These are phyloP conservation scores for Zygoascus sp. DNA, from an alignment of 1,139 yeast genomes.

Conservation along the genomic window DNA sequence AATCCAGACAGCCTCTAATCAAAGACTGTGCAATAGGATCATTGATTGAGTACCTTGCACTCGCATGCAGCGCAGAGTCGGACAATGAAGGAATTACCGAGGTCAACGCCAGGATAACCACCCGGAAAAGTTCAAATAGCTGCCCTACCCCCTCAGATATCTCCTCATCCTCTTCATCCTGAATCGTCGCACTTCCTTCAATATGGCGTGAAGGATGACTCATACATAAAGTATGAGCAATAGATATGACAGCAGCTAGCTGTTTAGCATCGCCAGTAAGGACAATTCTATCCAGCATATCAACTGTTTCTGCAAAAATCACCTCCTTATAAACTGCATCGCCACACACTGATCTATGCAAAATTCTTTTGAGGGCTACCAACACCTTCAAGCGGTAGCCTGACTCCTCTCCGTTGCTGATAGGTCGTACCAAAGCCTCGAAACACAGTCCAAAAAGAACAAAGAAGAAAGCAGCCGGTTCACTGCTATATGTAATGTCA, in stretches of 20 bases:
- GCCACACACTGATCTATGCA: constrained; percentile 56
- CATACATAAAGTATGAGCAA: constrained; percentile 47
- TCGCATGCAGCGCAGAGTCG: constrained; percentile 34
- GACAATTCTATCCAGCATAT: constrained; percentile 68
- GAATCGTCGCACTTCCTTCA: constrained; percentile 26
- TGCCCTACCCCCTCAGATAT: constrained; percentile 65
- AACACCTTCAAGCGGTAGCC: constrained; percentile 42
- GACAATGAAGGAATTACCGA: constrained; percentile 57
- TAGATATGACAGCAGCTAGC: constrained; percentile 51
- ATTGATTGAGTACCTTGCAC: constrained; percentile 29
- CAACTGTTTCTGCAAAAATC: constrained; percentile 71
- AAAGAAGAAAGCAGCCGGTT: constrained; percentile 70
- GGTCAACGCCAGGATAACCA: constrained; percentile 63
- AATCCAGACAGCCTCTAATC: constrained; percentile 48
- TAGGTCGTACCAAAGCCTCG: constrained; percentile 56
- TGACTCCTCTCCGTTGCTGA: constrained; percentile 17
- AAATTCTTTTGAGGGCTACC: constrained; percentile 51
- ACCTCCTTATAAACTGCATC: constrained; percentile 60
- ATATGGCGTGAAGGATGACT: constrained; percentile 32
- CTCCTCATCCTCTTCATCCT: constrained; percentile 32
- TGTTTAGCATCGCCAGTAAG: constrained; percentile 54
- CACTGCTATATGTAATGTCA: constrained; percentile 41
- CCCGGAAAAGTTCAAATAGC: constrained; percentile 71
- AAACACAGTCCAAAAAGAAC: constrained; percentile 81
- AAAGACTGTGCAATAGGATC: constrained; percentile 27